Conservation (phyloP, 2,329 filamentous ascomycete genomes). For the Aspergillus phoenicis region DNA sequence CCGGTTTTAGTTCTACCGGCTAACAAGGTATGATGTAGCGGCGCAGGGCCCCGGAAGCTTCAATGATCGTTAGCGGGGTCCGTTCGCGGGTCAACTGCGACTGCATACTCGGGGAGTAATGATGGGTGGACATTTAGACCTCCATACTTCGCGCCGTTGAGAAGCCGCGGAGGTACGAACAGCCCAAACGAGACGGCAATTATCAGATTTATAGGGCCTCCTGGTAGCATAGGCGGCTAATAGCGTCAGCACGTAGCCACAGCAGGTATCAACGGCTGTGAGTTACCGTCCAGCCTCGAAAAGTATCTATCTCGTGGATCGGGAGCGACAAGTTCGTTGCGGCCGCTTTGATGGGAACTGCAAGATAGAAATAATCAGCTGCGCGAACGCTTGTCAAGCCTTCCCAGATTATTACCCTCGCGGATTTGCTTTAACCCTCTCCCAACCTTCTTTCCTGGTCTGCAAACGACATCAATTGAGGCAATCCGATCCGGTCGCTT, state of each 20-base stretch:
- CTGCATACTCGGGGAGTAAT: constrained; percentile 73
- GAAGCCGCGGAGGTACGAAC: constrained; percentile 76
- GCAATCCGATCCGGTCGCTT: constrained; percentile 60
- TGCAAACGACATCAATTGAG: constrained; percentile 83
- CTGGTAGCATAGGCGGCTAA: constrained; percentile 57
- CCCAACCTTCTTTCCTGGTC: constrained; percentile 76
- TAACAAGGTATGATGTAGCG: constrained; percentile 82
- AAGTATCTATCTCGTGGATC: constrained; percentile 77
- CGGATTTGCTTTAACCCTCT: constrained; percentile 70
- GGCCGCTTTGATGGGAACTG: constrained; percentile 72
- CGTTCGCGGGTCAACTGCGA: not conserved
- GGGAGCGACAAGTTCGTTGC: constrained; percentile 66
- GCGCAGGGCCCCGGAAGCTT: constrained; percentile 81
- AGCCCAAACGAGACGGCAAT: constrained; percentile 94
- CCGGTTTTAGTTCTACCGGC: constrained; percentile 64
- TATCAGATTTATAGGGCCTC: constrained; percentile 68
- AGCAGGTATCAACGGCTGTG: not conserved
- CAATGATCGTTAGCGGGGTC: not conserved
- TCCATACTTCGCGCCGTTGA: constrained; percentile 72
- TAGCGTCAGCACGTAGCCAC: constrained; percentile 21
- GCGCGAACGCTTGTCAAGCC: not conserved
- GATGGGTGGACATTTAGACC: constrained; percentile 95
- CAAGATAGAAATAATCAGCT: constrained; percentile 9
- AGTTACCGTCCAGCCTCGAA: constrained; percentile 75
- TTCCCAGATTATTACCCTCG: constrained; percentile 56